Conservation (phyloP, 2,329 filamentous ascomycete species). For the Knufia fluminis region DNA sequence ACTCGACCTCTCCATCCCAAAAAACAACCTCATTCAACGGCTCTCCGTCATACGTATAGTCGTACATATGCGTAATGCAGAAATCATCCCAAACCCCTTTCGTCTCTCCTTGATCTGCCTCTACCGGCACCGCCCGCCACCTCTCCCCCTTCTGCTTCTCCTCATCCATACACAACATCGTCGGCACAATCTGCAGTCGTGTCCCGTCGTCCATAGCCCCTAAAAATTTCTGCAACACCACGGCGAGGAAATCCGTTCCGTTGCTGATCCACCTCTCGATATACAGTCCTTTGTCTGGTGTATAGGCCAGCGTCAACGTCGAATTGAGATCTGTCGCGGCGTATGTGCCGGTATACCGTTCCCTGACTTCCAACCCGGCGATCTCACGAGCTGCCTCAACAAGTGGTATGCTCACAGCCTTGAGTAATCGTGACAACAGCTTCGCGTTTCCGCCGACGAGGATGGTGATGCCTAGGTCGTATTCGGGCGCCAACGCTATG, state of each 20-base stretch:
- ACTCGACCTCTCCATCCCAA: constrained; percentile 22
- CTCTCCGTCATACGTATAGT: constrained; percentile 26
- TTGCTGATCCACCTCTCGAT: constrained; percentile 17
- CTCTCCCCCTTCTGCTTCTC: constrained; percentile 24
- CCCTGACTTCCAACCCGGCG: constrained; percentile 11
- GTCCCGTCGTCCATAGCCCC: background rate
- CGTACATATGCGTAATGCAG: constrained; percentile 28
- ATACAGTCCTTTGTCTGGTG: constrained; percentile 15
- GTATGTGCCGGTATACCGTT: constrained; percentile 8
- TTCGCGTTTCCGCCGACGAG: constrained; percentile 23
- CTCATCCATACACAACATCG: constrained; percentile 11
- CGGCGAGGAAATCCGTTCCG: constrained; percentile 14
- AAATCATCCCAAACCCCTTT: constrained; percentile 26
- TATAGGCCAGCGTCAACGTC: constrained; percentile 16
- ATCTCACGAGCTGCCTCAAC: constrained; percentile 19
- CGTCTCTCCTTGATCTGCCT: constrained; percentile 9
- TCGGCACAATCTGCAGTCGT: constrained; percentile 16
- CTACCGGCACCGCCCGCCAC: constrained; percentile 26
- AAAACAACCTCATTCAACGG: constrained; percentile 30
- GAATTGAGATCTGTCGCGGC: constrained; percentile 13
- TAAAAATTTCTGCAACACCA: background rate
- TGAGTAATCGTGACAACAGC: constrained; percentile 9
- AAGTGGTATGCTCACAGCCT: constrained; percentile 16
- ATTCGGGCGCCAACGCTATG: constrained; percentile 35
- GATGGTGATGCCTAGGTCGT: constrained; percentile 41